Evolutionary conservation across 1,284 basidiomycete genomes (phyloP), one percentile per base, ranked within the genome.

Genomic region (Pseudozyma pruni): DNA sequence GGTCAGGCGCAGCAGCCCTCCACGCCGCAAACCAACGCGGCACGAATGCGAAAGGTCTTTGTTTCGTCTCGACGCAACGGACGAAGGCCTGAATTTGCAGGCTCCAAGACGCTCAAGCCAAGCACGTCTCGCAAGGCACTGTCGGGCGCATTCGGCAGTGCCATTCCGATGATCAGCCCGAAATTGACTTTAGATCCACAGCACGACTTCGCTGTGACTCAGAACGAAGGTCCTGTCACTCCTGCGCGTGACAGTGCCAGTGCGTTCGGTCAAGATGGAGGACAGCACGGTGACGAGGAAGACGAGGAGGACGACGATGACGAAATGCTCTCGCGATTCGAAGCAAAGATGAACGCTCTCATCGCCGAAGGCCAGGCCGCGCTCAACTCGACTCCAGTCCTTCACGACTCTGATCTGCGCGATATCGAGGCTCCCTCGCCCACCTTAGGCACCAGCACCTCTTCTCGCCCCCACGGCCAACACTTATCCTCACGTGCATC

Each of bases 291-390:
- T 10, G 45, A 14, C 1, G 17, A 33, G 7, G 33, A 56, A 1
- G 61, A 60, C 1, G 74, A 72, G 4, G 62, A 64, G 11, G 58
- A 60, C 1, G 69, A 74, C 3, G 42, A 75, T 16, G 73, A 75
- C 32, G 66, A 67, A 13, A 64, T 74, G 59, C 63, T 67, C 23
- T 53, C 39, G 13, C 58, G 74, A 16, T 71, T 76, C 41, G 55
- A 76, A 40, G 57, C 47, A 6, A 71, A 62, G 46, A 76, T 76
- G 74, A 54, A 61, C 19, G 64, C 51, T 3, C 50, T 76, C 23
- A 76, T 76, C 41, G 72, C 67, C 5, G 58, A 76, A 39, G 74
- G 74, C 3, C 68, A 71, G 20, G 67, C 72, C 13, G 74, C 74
- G 17, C 54, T 76, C 34, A 57, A 60, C 38, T 71, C 72, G 0